Evolutionary conservation across 192 early-diverging fungal genomes (phyloP).

Genomic region (Backusella sp.): DNA sequence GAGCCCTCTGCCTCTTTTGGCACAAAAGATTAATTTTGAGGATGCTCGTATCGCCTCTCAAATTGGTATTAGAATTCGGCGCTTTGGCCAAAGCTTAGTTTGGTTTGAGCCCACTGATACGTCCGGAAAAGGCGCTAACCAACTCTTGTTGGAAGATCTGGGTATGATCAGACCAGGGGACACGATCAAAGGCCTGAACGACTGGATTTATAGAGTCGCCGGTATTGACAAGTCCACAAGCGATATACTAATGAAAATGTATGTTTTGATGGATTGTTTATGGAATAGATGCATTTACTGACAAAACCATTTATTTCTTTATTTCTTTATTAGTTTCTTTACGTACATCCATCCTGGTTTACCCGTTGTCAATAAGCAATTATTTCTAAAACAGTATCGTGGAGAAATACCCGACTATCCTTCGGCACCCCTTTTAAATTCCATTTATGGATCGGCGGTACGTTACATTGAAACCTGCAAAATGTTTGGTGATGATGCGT

Average conservation of each 20-base stretch:
- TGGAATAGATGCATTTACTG: not conserved
- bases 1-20: conserved; percentile 25
- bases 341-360: conserved; percentile 66
- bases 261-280: not conserved
- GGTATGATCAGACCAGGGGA: conserved; percentile 26
- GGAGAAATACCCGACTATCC: conserved; percentile 24
- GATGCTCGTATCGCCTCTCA: not conserved
- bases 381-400: conserved; percentile 52
- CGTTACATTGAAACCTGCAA: conserved; percentile 32
- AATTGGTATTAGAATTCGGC: conserved; percentile 12
- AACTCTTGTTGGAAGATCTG: conserved; percentile 12
- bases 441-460: conserved; percentile 33
- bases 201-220: conserved; percentile 35
- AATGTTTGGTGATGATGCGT: conserved; percentile 21
- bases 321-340: conserved; percentile 50
- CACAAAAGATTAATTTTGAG: conserved; percentile 32
- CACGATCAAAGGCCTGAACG: conserved; percentile 27
- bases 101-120: conserved; percentile 17
- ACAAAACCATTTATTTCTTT: not conserved
- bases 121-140: not conserved
- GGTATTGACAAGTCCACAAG: conserved; percentile 30
- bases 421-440: conserved; percentile 29
- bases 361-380: conserved; percentile 64
- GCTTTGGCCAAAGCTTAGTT: conserved; percentile 29
- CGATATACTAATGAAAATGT: conserved; percentile 35